Evolutionary conservation across 106 monocot genomes (phyloP), one percentile per base, ranked within the genome.

Genomic region (Apostasia shenzhenica): DNA sequence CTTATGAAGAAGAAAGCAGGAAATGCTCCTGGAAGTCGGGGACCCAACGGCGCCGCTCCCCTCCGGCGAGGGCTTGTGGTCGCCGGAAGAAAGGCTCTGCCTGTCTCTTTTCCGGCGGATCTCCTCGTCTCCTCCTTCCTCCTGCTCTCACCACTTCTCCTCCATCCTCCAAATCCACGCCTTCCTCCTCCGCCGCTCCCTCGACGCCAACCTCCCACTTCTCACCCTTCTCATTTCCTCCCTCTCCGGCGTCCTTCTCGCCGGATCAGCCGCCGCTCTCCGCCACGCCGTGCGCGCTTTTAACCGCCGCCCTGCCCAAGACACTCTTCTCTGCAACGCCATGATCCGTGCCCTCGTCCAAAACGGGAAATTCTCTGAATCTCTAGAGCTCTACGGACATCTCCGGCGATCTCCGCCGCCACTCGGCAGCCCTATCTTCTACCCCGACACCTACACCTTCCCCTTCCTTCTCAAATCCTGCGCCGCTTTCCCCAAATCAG

Each of bases 401-500:
- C 59, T 77, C 11, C 67, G 59, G 50, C 38, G 72, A 14, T 63
- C 53, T 10, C 54, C 57, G 2, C 53, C 48, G n/a, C 51, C 55
- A 7, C 56, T 26, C 1, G 7, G 8, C n/a, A 57, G 48, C 46
- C 51, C 48, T 41, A 42, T 41, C 26, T 71, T 72, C 74, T 49
- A 26, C 6, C 81, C 85, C 13, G 68, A 81, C 61, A 51, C 41
- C 54, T 78, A 81, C 67, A 78, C 85, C 47, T 85, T 85, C 68
- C 73, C 85, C 6, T 75, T 68, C 67, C 67, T 85, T 38, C 71
- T 81, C 53, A 85, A 85, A 45, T 64, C 77, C 5, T 77, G 77
- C 70, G 48, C 58, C 46, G 11, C 59, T 11, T 26, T 54, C 9
- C 2, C 57, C 8, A 61, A 48, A 45, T 41, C 58, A 55, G 51